Base-by-base conservation (phyloP, 2,329 filamentous ascomycete species). In the Coniochaeta ligniaria region DNA sequence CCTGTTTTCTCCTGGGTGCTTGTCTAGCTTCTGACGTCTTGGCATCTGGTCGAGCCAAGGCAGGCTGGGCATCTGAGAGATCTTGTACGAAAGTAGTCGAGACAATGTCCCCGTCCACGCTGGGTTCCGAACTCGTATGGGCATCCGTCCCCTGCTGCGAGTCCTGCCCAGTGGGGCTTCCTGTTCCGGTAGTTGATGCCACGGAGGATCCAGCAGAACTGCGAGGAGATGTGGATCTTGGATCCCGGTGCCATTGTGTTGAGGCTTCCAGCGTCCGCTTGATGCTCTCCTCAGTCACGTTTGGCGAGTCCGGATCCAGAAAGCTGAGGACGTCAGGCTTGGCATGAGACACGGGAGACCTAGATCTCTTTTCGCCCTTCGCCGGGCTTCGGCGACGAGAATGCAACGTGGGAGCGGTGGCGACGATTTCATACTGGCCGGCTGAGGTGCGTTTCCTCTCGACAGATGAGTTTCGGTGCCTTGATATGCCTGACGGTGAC, bases 281-380 rank as follows among this genome's bases (percentile, higher is more conserved):
- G 58, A 74, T 72, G 31, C 64, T 66, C 57, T 76, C 74, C 0
- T 70, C 63, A 0, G 72, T 74, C 6, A 73, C 59, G 63, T 79
- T 76, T 55, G 84, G 80, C 61, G 84, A 84, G 62, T 85, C 85
- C 57, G 78, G 77, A 68, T 86, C 83, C 61, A 86, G 77, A 68
- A 83, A 86, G 66, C 80, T 80, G 45, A 86, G 73, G 24, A 74
- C 75, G 60, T 76, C 71, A 8, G 73, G 73, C 50, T 66, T 65
- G 36, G 54, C n/a, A 38, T n/a, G 33, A 24, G 54, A 56, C 11
- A 24, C 22, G 7, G n/a, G 54, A 35, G 54, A 36, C n/a, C 6
- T 11, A 5, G 47, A 31, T 31, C 22, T 17, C 47, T 17, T 28
- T 9, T 17, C 11, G 12, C 12, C 24, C 47, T 28, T 52, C 3